Base-by-base conservation (phyloP, 2,329 filamentous ascomycete species). In the Aaosphaeria pasadenensis region DNA sequence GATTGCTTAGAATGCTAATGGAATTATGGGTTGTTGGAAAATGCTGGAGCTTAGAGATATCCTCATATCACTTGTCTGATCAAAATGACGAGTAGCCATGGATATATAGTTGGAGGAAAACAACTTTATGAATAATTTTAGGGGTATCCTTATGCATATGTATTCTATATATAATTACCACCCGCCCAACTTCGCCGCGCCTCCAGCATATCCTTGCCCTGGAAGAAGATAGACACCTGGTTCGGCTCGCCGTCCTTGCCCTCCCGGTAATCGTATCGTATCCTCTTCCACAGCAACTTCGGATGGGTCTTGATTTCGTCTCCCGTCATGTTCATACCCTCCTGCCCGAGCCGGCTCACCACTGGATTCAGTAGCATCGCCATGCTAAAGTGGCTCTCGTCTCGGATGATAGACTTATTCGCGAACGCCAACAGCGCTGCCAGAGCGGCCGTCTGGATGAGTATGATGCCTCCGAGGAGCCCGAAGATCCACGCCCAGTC, bases 311-410 rank as follows among this genome's bases (percentile, higher is more conserved):
- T 67, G n/a, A 69, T 61, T 39, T 67, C 60, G 2, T 56, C 53
- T 1, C 63, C 62, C 28, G 46, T 61, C 56, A 67, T 46, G 17
- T 60, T 59, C 58, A 64, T 61, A 0, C 57, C 61, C 28, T 54
- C 54, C 31, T 42, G 49, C 1, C 59, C 58, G 30, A 69, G 55
- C 11, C 53, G 43, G 4, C 58, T 52, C 11, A 67, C 54, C 0
- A 69, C 60, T 0, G 64, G 64, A 1, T 50, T 57, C 42, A 67
- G 39, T 35, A 69, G 33, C 65, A 67, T 67, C 0, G 66, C 65
- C 43, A 64, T 51, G 31, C 57, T 60, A 31, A 67, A 62, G 46
- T 57, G 65, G 42, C 60, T 63, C 7, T 66, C 61, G 30, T 68
- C 66, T 1, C 63, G 55, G 11, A 69, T 59, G 35, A 68, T 64